Base-by-base conservation (phyloP, 1,284 basidiomycete species). In the Porodaedalea pini region DNA sequence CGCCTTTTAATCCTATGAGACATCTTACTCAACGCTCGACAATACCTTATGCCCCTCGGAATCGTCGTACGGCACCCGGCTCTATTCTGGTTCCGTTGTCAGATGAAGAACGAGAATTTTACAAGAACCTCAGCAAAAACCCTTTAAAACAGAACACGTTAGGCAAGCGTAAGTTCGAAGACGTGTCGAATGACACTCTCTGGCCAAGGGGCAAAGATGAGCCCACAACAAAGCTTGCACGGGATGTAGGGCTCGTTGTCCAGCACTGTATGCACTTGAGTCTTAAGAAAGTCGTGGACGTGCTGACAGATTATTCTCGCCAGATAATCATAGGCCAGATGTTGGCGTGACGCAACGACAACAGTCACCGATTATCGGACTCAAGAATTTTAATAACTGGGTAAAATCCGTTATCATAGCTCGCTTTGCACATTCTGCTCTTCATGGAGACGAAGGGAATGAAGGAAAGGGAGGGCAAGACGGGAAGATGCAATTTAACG, bases 321-420 rank as follows among this genome's bases (percentile, higher is more conserved):
- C 65, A 95, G 92, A 99, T 74, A 99, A 99, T 70, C 81, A 85
- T 43, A 85, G 97, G 8, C 92, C 91, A 3, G 94, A 99, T 60
- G 88, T 96, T 10, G 94, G 93, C 53, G 81, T 93, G 29, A 78
- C 85, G 7, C 85, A 89, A 62, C 88, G 97, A 36, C 82, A 84
- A 62, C 85, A 88, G n/a, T 98, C 94, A 4, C 93, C 94, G 32
- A 99, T 99, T 67, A 93, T 98, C 58, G 94, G 94, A 21, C 80
- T 99, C 56, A 95, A 96, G 72, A 92, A 85, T 70, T 99, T 98
- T 77, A 99, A 99, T 76, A 99, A 99, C 74, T 99, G 97, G 95
- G 87, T 98, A 66, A 98, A 98, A 73, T 93, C 92, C 11, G 92
- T 97, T 8, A 79, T 98, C 61, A 96, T 98, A 66, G 88, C 88